Conservation (phyloP, 2,329 filamentous ascomycete species). For the Hysterium pulicare region DNA sequence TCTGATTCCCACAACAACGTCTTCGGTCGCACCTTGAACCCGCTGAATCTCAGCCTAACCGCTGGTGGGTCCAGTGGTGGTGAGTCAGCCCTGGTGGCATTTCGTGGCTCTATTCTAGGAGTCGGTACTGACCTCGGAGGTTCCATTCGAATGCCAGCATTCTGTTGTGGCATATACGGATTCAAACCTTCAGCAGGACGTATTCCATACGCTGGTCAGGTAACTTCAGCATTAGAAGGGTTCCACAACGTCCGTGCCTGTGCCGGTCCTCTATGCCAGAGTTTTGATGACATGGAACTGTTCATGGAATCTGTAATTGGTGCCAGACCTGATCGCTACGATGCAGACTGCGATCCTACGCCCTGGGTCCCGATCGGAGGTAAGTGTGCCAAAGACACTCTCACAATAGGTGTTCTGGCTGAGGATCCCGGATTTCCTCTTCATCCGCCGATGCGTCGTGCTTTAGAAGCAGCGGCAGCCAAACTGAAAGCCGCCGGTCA, state of each 20-base stretch:
- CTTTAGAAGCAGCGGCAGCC: neutral
- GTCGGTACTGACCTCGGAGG: slow-evolving; percentile 57
- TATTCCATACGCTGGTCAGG: neutral
- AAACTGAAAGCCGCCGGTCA: neutral
- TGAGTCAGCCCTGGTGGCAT: slow-evolving; percentile 56
- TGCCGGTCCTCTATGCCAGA: neutral
- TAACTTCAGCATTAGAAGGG: neutral
- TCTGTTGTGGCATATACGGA: slow-evolving; percentile 53
- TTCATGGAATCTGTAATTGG: neutral
- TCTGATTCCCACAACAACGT: slow-evolving; percentile 49
- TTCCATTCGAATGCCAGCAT: slow-evolving; percentile 52
- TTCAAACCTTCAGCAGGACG: slow-evolving; percentile 49
- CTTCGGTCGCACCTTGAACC: slow-evolving; percentile 58
- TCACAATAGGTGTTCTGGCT: neutral
- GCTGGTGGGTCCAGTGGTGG: slow-evolving; percentile 62
- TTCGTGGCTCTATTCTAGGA: slow-evolving; percentile 55
- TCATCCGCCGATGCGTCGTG: neutral
- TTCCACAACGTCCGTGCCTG: neutral
- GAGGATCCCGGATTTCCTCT: neutral
- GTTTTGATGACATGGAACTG: neutral
- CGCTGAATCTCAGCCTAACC: slow-evolving; percentile 52
- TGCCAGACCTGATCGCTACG: neutral
- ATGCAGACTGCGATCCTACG: neutral
- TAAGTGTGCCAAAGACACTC: neutral
- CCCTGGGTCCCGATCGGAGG: neutral